Evolutionary conservation across 2,329 filamentous ascomycete species (phyloP), one percentile per base, ranked within the genome.

Genomic region (Phaeosphaeria sp.): DNA sequence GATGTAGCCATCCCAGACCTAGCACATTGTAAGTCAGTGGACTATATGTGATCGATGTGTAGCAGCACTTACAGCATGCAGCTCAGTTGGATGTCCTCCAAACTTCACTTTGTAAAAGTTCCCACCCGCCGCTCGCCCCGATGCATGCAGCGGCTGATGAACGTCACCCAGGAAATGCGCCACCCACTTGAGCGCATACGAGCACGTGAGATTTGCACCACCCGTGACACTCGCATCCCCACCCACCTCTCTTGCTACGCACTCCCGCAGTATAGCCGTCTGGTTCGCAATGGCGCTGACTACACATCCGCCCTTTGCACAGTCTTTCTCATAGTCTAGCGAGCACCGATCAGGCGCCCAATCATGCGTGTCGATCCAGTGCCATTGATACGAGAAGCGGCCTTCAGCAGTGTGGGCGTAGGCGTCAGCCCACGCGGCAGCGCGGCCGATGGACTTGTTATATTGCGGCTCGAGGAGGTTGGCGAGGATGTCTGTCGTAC

Each of bases 281-380:
- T 79, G 77, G 51, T 80, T 80, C 15, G 73, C 73, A 55, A 80
- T 79, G 13, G 78, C 77, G 17, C 72, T 76, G 17, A 80, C 77
- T 36, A 80, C 74, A 46, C 78, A 80, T 1, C 77, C 78, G 15
- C 73, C 74, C 22, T 68, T 65, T 4, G 72, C 66, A 50, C 78
- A 80, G 52, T 80, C 78, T 21, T 67, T 66, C 6, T 64, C 64
- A 54, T 78, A 79, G 56, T 78, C 64, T 1, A 79, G 60, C 30
- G 69, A 67, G 55, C 78, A 80, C 18, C 55, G 56, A 4, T 67
- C 53, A 1, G 77, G 76, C 1, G 74, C 68, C 44, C 68, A 55
- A 54, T 78, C 76, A 20, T 74, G 67, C 0, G 75, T 67, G 49
- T 77, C 75, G 51, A 79, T 78, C 74, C 75, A 79, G 53, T 78